Conservation (phyloP, 2,329 filamentous ascomycete genomes). For the Helicocarpus griseus region DNA sequence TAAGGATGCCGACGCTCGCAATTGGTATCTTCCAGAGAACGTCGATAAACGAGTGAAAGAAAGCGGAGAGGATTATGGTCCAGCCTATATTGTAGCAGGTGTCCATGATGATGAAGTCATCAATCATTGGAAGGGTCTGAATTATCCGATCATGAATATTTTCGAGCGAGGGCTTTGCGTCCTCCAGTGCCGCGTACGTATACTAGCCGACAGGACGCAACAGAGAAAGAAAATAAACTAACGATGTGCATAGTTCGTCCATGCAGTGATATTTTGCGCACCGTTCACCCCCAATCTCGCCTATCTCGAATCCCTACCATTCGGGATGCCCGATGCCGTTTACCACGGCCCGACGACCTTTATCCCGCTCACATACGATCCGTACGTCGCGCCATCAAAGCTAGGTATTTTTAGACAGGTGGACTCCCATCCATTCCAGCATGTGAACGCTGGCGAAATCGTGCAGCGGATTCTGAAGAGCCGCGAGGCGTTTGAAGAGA, state of each 20-base stretch:
- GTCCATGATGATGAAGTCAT: slow-evolving; percentile 93
- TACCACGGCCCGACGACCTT: slow-evolving; percentile 96
- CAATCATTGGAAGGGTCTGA: slow-evolving; percentile 92
- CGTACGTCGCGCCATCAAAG: slow-evolving; percentile 68
- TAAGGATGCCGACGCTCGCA: slow-evolving; percentile 53
- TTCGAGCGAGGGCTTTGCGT: slow-evolving; percentile 94
- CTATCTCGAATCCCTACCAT: slow-evolving; percentile 67
- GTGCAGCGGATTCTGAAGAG: slow-evolving; percentile 83
- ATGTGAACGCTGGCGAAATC: slow-evolving; percentile 88
- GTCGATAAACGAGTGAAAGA: slow-evolving; percentile 53
- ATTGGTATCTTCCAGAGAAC: slow-evolving; percentile 64
- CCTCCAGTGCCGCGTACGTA: slow-evolving; percentile 74
- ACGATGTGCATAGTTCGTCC: slow-evolving; percentile 57
- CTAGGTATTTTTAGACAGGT: slow-evolving; percentile 81
- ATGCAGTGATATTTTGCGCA: slow-evolving; percentile 79
- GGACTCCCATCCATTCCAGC: slow-evolving; percentile 64
- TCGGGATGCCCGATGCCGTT: slow-evolving; percentile 64
- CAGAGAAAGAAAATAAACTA: slow-evolving; percentile 7
- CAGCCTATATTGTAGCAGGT: slow-evolving; percentile 81
- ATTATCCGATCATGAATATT: slow-evolving; percentile 99
- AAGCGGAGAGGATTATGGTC: slow-evolving; percentile 62
- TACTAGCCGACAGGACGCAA: neutral
- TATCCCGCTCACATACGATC: slow-evolving; percentile 67
- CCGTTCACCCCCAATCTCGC: slow-evolving; percentile 74
- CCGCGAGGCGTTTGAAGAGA: slow-evolving; percentile 77